A percentile compares a stretch with the other conserved stretches of the same genome.
Conservation (phyloP, 2,329 filamentous ascomycete species). For the Nemania sp. region DNA sequence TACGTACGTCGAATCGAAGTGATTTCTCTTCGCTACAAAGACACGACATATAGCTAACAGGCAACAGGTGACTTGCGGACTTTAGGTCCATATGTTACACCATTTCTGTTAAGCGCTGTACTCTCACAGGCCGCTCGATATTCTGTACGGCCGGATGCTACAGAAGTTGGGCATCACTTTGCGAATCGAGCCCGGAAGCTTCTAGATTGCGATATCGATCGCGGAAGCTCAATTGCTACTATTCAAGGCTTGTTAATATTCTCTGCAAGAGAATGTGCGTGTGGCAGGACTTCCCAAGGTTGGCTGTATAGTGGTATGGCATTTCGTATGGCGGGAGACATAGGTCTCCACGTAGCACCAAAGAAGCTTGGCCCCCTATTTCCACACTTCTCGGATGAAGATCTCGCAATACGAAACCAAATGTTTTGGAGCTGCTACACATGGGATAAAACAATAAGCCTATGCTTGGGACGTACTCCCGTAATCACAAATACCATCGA, state of each 20-base stretch:
- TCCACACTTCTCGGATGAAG: constrained; percentile 20
- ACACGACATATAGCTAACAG: neutral
- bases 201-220: constrained; percentile 24
- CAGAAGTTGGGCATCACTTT: neutral
- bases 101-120: neutral
- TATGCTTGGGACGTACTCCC: constrained; percentile 10
- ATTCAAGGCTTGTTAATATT: constrained; percentile 36
- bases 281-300: constrained; percentile 35
- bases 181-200: constrained; percentile 9
- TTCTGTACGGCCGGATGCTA: neutral
- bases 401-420: constrained; percentile 35
- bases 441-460: constrained; percentile 30
- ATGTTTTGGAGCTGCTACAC: constrained; percentile 40
- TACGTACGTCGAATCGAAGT: neutral
- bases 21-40: neutral
- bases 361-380: constrained; percentile 33
- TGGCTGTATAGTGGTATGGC: constrained; percentile 40
- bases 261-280: constrained; percentile 35
- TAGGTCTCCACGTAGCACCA: constrained; percentile 36
- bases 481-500: constrained; percentile 10
- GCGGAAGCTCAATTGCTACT: constrained; percentile 37
- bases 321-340: constrained; percentile 40
- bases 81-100: neutral
- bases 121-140: neutral
- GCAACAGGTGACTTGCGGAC: neutral